These are phyloP conservation scores for Fraxinus greggii DNA, from an alignment of 305 asterid species.

Conservation along the genomic window DNA sequence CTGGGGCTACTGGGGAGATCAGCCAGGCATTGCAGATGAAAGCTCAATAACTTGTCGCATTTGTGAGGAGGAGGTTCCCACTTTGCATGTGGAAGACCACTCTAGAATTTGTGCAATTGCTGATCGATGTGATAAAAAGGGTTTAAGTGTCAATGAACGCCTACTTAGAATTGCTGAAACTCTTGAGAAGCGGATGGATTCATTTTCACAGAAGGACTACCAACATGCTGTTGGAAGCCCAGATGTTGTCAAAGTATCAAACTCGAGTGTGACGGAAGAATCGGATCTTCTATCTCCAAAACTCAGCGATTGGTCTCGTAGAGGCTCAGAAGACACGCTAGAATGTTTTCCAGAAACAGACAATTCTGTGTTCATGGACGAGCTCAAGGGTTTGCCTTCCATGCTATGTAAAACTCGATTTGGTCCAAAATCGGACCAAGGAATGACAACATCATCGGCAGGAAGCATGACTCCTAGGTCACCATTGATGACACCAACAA, in stretches of 20 bases:
- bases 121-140: slow-evolving; percentile 96
- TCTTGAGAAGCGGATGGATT: slow-evolving; percentile 90
- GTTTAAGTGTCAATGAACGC: slow-evolving; percentile 89
- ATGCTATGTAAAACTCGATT: slow-evolving; percentile 88
- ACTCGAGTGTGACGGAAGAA: slow-evolving; percentile 80
- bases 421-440: slow-evolving; percentile 97
- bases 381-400: slow-evolving; percentile 72
- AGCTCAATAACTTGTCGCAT: slow-evolving; percentile 96
- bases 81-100: slow-evolving; percentile 96
- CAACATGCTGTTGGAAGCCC: slow-evolving; percentile 71
- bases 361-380: slow-evolving; percentile 68
- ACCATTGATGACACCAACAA: slow-evolving; percentile 85
- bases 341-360: slow-evolving; percentile 85
- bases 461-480: slow-evolving; percentile 98
- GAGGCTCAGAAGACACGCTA: slow-evolving; percentile 97
- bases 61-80: slow-evolving; percentile 97
- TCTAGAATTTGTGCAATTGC: slow-evolving; percentile 96
- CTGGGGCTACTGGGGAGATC: slow-evolving; percentile 99
- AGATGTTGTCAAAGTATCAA: slow-evolving; percentile 74
- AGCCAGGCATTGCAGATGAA: slow-evolving; percentile 69
- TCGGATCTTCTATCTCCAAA: slow-evolving; percentile 89
- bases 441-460: slow-evolving; percentile 96
- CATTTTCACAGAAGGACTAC: slow-evolving; percentile 66
- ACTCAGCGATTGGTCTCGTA: slow-evolving; percentile 91
- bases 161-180: slow-evolving; percentile 74